A percentile compares a stretch with the other conserved stretches of the same genome.
phyloP scores from a whole-genome alignment of 805 yeast genomes.

The Pichia manshurica region DNA sequence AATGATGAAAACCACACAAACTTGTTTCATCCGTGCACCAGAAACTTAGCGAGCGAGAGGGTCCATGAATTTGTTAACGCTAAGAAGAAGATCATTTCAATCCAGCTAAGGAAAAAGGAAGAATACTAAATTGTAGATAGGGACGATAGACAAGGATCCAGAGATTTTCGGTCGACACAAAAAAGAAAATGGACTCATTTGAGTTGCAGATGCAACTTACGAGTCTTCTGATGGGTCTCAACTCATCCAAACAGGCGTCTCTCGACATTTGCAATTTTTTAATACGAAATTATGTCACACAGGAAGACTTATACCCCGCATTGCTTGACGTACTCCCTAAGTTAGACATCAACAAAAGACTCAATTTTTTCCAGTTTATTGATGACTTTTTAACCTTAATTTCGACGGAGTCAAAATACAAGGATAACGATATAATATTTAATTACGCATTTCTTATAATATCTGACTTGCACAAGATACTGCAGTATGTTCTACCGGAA shows the following conservation, averaged over 20 bases:
- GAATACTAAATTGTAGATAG: too few relatives aligned
- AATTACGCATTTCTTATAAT: slow-evolving; percentile 20
- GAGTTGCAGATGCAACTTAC: slow-evolving; percentile 76
- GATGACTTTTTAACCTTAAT: slow-evolving; percentile 48
- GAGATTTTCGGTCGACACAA: too few relatives aligned
- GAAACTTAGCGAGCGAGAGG: too few relatives aligned
- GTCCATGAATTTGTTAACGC: too few relatives aligned
- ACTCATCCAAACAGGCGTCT: slow-evolving; percentile 54
- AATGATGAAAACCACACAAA: too few relatives aligned
- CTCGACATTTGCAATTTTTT: slow-evolving; percentile 51
- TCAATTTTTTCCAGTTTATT: slow-evolving; percentile 64
- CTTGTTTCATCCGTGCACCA: not conserved
- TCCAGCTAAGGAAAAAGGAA: too few relatives aligned
- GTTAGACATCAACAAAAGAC: slow-evolving; percentile 53
- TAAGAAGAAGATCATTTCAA: too few relatives aligned
- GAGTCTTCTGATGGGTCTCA: slow-evolving; percentile 56
- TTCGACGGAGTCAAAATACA: slow-evolving; percentile 11
- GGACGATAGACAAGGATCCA: too few relatives aligned
- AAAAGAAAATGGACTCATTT: slow-evolving; percentile 68
- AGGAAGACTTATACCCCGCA: slow-evolving; percentile 64
- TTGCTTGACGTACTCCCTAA: slow-evolving; percentile 52
- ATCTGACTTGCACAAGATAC: slow-evolving; percentile 31
- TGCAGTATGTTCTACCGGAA: slow-evolving; percentile 34
- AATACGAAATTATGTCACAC: slow-evolving; percentile 48
- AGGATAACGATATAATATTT: slow-evolving; percentile 9